Evolutionary conservation across 2,329 filamentous ascomycete species (phyloP), one percentile per base, ranked within the genome.

Genomic region (Pezicula radicicola): DNA sequence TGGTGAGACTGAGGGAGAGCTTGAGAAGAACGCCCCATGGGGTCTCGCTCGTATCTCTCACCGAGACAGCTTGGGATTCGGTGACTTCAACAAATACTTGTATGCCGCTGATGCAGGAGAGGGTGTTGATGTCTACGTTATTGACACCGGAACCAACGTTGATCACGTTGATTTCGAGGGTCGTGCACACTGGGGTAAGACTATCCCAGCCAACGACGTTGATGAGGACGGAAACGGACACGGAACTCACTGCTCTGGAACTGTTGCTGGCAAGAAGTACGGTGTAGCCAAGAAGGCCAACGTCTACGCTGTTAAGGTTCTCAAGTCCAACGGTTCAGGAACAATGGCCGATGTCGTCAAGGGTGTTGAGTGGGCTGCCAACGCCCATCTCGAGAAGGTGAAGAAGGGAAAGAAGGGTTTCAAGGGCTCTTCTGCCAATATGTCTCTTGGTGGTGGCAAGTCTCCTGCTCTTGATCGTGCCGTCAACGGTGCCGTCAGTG

Each of bases 261-360:
- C 95, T 57, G 87, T 99, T 66, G 94, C 89, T 60, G 94, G 95
- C 70, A 95, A 94, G 85, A 97, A 96, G 80, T 99, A 96, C 70
- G 94, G 94, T 83, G 94, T 99, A 59, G 93, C 94, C 71, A 99
- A 99, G 87, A 97, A 97, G 84, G 94, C 95, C 69, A 85, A 90
- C 64, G 80, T 99, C 72, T 92, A 95, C 68, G 94, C 94, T 60
- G 92, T 99, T 80, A 99, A 99, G 87, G 94, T 99, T 39, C 88
- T 99, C 64, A 85, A 88, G 70, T 97, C 93, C 65, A 99, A 96
- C 74, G 94, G 94, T 66, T 97, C 93, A 46, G 94, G 94, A 66
- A 92, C 91, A 70, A 99, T 99, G 95, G 92, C 92, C 53, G 94
- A 99, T 69, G 94, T 99, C 63, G 91, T 99, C 68, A 96, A 96